Conservation (phyloP, 768 basidiomycete species). For the Lepiota brunneoincarnata region DNA sequence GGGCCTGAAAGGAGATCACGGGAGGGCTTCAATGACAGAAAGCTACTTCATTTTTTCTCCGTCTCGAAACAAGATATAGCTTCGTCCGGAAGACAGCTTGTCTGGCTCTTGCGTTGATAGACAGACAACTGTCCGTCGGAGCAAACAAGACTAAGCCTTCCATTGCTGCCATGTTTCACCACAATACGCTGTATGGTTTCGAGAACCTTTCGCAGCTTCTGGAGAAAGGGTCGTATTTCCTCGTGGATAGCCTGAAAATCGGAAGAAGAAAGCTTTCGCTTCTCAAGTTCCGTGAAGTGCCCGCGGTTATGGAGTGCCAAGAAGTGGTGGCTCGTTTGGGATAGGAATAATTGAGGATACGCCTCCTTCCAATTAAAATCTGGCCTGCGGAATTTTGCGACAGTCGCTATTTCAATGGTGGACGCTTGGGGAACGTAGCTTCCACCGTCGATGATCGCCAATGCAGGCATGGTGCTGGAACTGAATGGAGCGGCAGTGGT, state of each 20-base stretch:
- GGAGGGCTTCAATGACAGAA: background rate
- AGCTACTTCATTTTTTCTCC: background rate
- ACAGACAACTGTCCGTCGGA: slow-evolving; percentile 42
- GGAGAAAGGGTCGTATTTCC: slow-evolving; percentile 32
- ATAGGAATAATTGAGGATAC: slow-evolving; percentile 68
- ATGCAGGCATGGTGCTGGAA: slow-evolving; percentile 15
- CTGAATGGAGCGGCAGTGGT: slow-evolving; percentile 16
- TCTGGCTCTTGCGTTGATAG: slow-evolving; percentile 42
- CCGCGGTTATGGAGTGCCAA: slow-evolving; percentile 59
- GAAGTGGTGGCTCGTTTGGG: slow-evolving; percentile 61
- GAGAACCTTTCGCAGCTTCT: slow-evolving; percentile 36
- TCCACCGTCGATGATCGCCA: slow-evolving; percentile 30
- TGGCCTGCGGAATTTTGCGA: slow-evolving; percentile 27
- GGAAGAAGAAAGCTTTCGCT: slow-evolving; percentile 38
- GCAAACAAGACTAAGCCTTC: slow-evolving; percentile 55
- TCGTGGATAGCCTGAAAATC: slow-evolving; percentile 31
- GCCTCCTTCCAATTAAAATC: slow-evolving; percentile 53
- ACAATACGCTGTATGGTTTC: slow-evolving; percentile 46
- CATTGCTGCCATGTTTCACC: slow-evolving; percentile 48
- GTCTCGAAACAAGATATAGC: slow-evolving; percentile 24
- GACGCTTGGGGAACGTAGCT: slow-evolving; percentile 37
- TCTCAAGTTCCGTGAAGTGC: slow-evolving; percentile 46
- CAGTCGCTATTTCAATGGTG: slow-evolving; percentile 46
- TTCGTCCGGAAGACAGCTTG: slow-evolving; percentile 44
- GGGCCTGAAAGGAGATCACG: background rate